Base-by-base conservation (phyloP, 179 eudicot genomes). In the Spinacia oleracea region DNA sequence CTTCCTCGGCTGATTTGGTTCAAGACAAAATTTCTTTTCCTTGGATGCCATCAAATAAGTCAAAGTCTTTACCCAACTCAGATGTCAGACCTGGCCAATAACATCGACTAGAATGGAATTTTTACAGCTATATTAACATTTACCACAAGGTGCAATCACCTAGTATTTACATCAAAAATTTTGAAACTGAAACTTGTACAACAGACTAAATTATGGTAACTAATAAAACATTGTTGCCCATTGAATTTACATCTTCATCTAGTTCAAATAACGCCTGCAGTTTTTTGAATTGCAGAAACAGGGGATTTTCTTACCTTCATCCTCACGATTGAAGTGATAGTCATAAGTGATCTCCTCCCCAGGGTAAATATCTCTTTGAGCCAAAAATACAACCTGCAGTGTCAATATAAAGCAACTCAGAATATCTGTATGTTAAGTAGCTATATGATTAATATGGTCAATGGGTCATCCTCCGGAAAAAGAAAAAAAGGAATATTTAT, bases 321-420 rank as follows among this genome's bases (percentile, higher is more conserved):
- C 97, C 80, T 91, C 97, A 31, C 89, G 86, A 79, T 84, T 91
- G 81, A 91, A 91, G 83, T 91, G 92, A 85, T 91, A 91, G 79
- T 91, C 93, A 56, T 91, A 91, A 8, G 97, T 91, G 34, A 91
- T 85, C 88, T 91, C 97, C 78, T 91, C 97, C 60, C 97, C 97
- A 27, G 97, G 93, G 75, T 85, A 84, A 73, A 91, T 90, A 81
- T 91, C 97, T 79, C 93, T 85, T 82, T 90, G 86, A 25, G 97
- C 97, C 15, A 91, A 89, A 82, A 90, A 91, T n/a, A 91, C 91
- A 56, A 91, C 97, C 97, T 91, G 84, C 75, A 83, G 64, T 53
- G 46, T 20, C 63, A 70, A 62, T 32, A 35, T 14, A 42, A 65
- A 31, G 70, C 8, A 59, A 38, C 68, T 72, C 6, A 42, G 60